Conservation (phyloP, 306 rosid genomes). For the Vigna reflexopilosa region DNA sequence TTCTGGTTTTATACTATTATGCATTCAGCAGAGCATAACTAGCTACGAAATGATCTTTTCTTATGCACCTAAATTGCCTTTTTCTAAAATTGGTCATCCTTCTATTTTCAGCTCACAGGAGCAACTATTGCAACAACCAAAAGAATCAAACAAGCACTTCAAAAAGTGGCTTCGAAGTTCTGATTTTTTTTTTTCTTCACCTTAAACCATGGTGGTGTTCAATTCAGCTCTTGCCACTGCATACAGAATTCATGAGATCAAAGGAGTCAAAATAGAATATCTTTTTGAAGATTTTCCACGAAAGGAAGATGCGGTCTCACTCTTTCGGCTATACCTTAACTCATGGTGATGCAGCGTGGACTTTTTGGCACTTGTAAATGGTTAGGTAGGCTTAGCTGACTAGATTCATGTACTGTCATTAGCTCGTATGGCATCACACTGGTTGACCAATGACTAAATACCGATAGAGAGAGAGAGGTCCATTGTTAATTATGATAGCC, state of each 20-base stretch:
- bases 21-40: not conserved
- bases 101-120: constrained; percentile 52
- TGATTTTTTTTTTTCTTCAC: constrained; percentile 36
- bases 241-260: constrained; percentile 24
- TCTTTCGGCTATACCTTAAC: constrained; percentile 20
- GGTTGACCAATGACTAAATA: constrained; percentile 23
- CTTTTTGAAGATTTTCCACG: constrained; percentile 18
- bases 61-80: not conserved
- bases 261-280: constrained; percentile 29
- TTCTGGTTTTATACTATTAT: constrained; percentile 32
- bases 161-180: constrained; percentile 46
- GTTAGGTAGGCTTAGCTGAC: constrained; percentile 34
- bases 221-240: constrained; percentile 30
- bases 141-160: constrained; percentile 55
- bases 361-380: constrained; percentile 40
- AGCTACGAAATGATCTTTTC: not conserved
- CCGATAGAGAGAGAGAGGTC: not conserved
- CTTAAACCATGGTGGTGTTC: constrained; percentile 21
- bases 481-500: not conserved
- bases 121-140: constrained; percentile 43
- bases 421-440: not conserved
- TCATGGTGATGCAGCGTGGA: constrained; percentile 39
- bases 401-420: constrained; percentile 10
- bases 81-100: constrained; percentile 14
- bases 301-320: constrained; percentile 22